These are phyloP conservation scores for Barnettozyma vustinii DNA, from an alignment of 805 yeast species.

Conservation along the genomic window DNA sequence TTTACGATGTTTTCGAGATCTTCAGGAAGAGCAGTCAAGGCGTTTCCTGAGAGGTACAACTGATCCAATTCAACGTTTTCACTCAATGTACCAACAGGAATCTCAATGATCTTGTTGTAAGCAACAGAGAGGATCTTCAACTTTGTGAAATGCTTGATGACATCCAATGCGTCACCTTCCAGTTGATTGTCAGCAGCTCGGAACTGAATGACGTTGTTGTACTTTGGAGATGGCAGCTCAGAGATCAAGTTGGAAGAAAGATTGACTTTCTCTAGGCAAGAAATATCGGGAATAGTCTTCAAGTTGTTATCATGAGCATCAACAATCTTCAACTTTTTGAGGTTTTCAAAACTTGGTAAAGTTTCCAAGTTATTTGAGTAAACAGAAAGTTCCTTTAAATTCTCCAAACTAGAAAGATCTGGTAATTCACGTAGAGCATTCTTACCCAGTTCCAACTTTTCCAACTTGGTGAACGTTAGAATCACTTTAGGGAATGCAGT, in stretches of 20 bases:
- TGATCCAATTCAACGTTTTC: conserved; percentile 53
- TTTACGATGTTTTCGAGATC: conserved; percentile 64
- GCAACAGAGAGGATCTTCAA: conserved; percentile 67
- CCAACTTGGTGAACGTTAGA: conserved; percentile 58
- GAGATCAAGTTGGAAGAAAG: conserved; percentile 60
- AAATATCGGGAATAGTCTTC: conserved; percentile 50
- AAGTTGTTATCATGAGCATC: conserved; percentile 85
- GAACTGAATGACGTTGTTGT: conserved; percentile 43
- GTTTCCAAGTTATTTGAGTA: conserved; percentile 69
- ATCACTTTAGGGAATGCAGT: conserved; percentile 66
- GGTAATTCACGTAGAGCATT: conserved; percentile 81
- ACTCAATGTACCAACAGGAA: conserved; percentile 67
- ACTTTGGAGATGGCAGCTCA: conserved; percentile 35
- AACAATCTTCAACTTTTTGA: conserved; percentile 54
- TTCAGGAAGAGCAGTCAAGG: conserved; percentile 70
- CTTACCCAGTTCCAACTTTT: conserved; percentile 68
- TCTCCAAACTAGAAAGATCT: conserved; percentile 53
- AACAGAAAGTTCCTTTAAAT: conserved; percentile 61
- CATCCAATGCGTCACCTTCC: conserved; percentile 68
- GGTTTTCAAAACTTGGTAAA: conserved; percentile 61
- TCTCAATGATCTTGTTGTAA: conserved; percentile 78
- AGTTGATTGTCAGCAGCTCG: conserved; percentile 80
- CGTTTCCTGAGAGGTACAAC: conserved; percentile 79
- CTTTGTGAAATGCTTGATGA: conserved; percentile 52
- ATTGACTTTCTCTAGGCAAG: conserved; percentile 46